phyloP scores from a whole-genome alignment of 345 rosid genomes.

The Noccaea bulbosa region DNA sequence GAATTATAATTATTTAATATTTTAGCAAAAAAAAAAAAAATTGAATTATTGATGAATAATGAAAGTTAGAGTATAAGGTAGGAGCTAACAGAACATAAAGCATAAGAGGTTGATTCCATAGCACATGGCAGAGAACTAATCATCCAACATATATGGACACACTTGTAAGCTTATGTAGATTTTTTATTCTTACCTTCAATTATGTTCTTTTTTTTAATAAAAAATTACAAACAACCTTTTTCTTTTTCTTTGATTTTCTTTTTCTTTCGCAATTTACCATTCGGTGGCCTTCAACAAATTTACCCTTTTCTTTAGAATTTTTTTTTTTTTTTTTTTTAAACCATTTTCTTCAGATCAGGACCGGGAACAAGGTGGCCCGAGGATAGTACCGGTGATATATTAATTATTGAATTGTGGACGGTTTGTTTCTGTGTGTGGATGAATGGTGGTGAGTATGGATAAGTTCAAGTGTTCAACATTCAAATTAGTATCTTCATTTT shows the following conservation, averaged over 20 bases:
- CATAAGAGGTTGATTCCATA: slow-evolving; percentile 46
- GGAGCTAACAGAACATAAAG: slow-evolving; percentile 52
- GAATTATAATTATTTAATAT: neutral
- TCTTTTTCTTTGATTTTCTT: neutral
- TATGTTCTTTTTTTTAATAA: neutral
- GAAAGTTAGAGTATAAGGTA: slow-evolving; percentile 43
- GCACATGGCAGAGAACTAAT: slow-evolving; percentile 60
- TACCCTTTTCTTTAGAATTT: too few species aligned
- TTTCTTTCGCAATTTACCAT: too few species aligned
- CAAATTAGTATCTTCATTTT: neutral
- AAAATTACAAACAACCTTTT: slow-evolving; percentile 1
- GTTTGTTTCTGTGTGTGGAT: slow-evolving; percentile 14
- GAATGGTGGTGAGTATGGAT: neutral
- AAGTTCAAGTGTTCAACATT: neutral
- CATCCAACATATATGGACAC: slow-evolving; percentile 37
- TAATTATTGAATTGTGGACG: slow-evolving; percentile 9
- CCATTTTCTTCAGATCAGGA: slow-evolving; percentile 12
- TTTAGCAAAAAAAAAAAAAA: too few species aligned
- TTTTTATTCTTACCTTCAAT: slow-evolving; percentile 10
- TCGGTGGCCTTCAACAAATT: too few species aligned
- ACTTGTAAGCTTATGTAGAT: slow-evolving; percentile 19
- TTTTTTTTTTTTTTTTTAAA: neutral
- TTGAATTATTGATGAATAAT: slow-evolving; percentile 34
- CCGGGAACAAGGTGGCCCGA: slow-evolving; percentile 31
- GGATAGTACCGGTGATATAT: slow-evolving; percentile 11